Conservation (phyloP, 768 basidiomycete species). For the Tephrocybe sp. region DNA sequence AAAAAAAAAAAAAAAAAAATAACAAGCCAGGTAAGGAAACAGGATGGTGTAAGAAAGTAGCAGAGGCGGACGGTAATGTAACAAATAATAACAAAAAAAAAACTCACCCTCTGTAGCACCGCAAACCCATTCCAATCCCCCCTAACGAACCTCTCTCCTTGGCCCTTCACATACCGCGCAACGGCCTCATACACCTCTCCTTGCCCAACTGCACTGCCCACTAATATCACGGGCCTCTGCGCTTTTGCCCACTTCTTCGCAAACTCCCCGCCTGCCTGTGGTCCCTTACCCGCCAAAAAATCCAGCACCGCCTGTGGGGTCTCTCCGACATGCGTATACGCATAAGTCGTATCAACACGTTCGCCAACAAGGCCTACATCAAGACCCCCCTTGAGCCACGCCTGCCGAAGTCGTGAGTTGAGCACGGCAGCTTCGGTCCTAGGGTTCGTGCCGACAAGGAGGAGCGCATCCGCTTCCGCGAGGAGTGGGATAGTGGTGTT, state of each 20-base stretch:
- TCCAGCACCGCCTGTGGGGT: conserved; percentile 73
- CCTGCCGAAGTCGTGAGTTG: conserved; percentile 95
- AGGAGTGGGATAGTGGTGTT: conserved; percentile 87
- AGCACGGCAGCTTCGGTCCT: conserved; percentile 96
- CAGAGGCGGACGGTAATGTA: not conserved
- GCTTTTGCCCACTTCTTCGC: conserved; percentile 86
- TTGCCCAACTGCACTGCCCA: conserved; percentile 86
- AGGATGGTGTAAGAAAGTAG: not conserved
- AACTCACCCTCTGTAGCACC: conserved; percentile 83
- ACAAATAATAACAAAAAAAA: not conserved
- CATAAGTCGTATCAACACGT: conserved; percentile 87
- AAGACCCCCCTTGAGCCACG: conserved; percentile 84
- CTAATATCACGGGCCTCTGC: conserved; percentile 89
- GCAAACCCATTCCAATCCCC: conserved; percentile 97
- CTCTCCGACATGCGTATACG: conserved; percentile 87
- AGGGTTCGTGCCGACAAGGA: conserved; percentile 95
- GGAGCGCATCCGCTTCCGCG: conserved; percentile 86
- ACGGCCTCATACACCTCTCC: conserved; percentile 75
- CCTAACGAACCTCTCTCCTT: conserved; percentile 74
- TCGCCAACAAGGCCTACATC: conserved; percentile 92
- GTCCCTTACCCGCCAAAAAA: conserved; percentile 76
- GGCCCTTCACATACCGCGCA: conserved; percentile 75
- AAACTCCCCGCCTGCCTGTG: conserved; percentile 39
- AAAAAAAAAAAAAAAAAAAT: not conserved
- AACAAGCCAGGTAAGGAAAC: too few relatives aligned